Evolutionary conservation across 108 stramenopile genomes (phyloP).

Genomic region (Pseudonitzschia pungens): DNA sequence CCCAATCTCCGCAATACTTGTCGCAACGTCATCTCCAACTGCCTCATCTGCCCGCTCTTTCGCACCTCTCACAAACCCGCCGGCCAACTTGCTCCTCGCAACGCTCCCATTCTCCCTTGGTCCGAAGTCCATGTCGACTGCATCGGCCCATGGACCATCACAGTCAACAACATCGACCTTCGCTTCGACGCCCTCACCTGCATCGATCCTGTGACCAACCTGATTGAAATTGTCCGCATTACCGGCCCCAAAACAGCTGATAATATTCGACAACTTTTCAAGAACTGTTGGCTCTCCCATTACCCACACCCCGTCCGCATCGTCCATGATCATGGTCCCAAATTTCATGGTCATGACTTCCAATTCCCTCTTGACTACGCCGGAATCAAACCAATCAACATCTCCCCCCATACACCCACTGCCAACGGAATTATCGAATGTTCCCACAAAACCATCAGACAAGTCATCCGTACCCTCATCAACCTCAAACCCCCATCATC

Average conservation of each 20-base stretch:
- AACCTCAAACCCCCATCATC: background rate
- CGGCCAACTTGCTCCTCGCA: background rate
- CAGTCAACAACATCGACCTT: slow-evolving; percentile 11
- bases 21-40: background rate
- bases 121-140: slow-evolving; percentile 39
- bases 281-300: slow-evolving; percentile 25
- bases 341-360: slow-evolving; percentile 35
- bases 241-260: slow-evolving; percentile 15
- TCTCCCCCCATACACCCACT: slow-evolving; percentile 37
- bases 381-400: slow-evolving; percentile 22
- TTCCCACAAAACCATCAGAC: slow-evolving; percentile 34
- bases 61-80: background rate
- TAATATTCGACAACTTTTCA: slow-evolving; percentile 8
- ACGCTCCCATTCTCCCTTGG: background rate
- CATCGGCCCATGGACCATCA: slow-evolving; percentile 44
- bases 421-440: slow-evolving; percentile 42
- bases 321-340: slow-evolving; percentile 34
- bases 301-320: slow-evolving; percentile 33
- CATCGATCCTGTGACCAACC: slow-evolving; percentile 34
- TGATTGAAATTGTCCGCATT: slow-evolving; percentile 33
- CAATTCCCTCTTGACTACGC: slow-evolving; percentile 9
- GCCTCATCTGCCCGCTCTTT: background rate
- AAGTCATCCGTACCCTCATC: slow-evolving; percentile 19
- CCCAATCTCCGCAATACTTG: background rate
- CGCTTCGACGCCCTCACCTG: slow-evolving; percentile 34